Evolutionary conservation across 805 yeast species (phyloP).

Genomic region (Geotrichum ghanense): DNA sequence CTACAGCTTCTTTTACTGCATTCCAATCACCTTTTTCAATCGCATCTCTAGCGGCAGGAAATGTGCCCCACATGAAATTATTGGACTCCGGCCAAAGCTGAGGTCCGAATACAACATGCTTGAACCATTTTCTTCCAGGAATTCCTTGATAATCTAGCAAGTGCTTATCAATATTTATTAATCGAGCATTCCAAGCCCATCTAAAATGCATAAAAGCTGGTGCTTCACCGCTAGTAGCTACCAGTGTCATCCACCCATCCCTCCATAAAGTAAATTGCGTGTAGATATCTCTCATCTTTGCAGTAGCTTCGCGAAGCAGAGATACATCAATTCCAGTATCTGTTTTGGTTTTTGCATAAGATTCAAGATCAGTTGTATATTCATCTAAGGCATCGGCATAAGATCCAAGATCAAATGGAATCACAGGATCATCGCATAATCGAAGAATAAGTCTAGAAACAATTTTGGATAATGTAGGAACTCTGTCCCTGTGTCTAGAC

Average conservation of each 20-base stretch:
- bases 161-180: slow-evolving; percentile 42
- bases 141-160: slow-evolving; percentile 38
- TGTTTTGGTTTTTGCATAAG: slow-evolving; percentile 13
- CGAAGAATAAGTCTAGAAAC: slow-evolving; percentile 43
- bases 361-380: slow-evolving; percentile 37
- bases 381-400: slow-evolving; percentile 35
- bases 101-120: slow-evolving; percentile 60
- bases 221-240: slow-evolving; percentile 49
- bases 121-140: slow-evolving; percentile 49
- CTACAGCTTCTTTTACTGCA: slow-evolving; percentile 4
- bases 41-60: slow-evolving; percentile 69
- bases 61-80: slow-evolving; percentile 46
- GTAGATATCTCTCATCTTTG: slow-evolving; percentile 34
- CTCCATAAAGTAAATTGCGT: slow-evolving; percentile 43
- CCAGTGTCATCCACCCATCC: slow-evolving; percentile 51
- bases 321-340: slow-evolving; percentile 21
- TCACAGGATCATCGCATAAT: slow-evolving; percentile 61
- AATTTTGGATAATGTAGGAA: slow-evolving; percentile 46
- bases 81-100: slow-evolving; percentile 40
- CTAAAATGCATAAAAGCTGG: slow-evolving; percentile 59
- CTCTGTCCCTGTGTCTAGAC: slow-evolving; percentile 32
- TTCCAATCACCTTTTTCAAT: slow-evolving; percentile 38
- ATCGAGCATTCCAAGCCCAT: slow-evolving; percentile 69
- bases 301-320: slow-evolving; percentile 22
- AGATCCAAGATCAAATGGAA: slow-evolving; percentile 51